phyloP scores from a whole-genome alignment of 2,329 filamentous ascomycete genomes.

The Xylaria polymorpha region DNA sequence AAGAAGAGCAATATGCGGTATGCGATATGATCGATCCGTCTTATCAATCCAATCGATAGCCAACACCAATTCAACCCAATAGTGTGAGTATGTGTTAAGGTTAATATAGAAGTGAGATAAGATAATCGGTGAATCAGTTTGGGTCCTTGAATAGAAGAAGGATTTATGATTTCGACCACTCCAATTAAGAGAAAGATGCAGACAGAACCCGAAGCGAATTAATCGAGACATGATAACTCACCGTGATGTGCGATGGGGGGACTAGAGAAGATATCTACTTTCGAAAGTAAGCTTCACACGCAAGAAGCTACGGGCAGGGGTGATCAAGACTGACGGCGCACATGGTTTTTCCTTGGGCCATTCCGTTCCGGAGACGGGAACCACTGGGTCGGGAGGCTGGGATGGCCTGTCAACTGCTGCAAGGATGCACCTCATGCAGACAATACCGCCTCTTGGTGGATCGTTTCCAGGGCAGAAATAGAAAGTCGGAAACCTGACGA shows the following conservation, averaged over 20 bases:
- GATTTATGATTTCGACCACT: not conserved
- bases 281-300: not conserved
- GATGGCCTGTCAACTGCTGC: constrained; percentile 36
- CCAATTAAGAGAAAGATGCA: not conserved
- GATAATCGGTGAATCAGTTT: not conserved
- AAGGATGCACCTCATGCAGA: constrained; percentile 38
- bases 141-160: not conserved
- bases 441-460: constrained; percentile 36
- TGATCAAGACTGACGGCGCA: constrained; percentile 8
- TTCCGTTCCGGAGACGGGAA: constrained; percentile 31
- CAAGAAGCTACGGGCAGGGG: constrained; percentile 25
- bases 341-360: constrained; percentile 18
- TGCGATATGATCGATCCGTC: too few relatives aligned
- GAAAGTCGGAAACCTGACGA: constrained; percentile 9
- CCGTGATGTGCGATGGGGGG: not conserved
- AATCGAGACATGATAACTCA: not conserved
- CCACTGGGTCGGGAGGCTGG: constrained; percentile 37
- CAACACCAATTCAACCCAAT: constrained; percentile 1
- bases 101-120: not conserved
- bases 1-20: constrained; percentile 17
- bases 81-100: not conserved
- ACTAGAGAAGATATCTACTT: constrained; percentile 11
- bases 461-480: constrained; percentile 26
- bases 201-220: not conserved
- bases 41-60: constrained; percentile 1